These are phyloP conservation scores for Helotiales sp. DNA, from an alignment of 2,329 filamentous ascomycete genomes.

Conservation along the genomic window DNA sequence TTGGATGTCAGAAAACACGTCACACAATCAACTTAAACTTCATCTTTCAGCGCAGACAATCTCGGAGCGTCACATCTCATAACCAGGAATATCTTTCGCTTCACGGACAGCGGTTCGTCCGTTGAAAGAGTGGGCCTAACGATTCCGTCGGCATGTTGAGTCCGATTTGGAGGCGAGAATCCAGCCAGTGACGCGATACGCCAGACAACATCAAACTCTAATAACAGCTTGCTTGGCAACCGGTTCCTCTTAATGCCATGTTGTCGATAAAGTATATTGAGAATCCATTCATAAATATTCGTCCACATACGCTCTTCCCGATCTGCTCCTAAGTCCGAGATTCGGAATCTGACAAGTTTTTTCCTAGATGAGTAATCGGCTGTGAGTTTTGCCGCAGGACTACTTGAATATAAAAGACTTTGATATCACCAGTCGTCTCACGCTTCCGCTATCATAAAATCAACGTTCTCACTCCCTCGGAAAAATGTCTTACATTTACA, in stretches of 20 bases:
- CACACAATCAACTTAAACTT: not conserved
- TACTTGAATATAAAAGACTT: not conserved
- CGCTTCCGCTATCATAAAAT: slow-evolving; percentile 16
- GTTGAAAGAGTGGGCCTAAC: not conserved
- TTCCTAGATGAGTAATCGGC: slow-evolving; percentile 2
- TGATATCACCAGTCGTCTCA: not conserved
- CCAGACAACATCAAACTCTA: not conserved
- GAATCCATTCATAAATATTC: too few species aligned
- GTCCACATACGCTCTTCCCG: too few species aligned
- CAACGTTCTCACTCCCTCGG: not conserved
- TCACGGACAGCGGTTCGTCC: not conserved
- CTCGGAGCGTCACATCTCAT: too few species aligned
- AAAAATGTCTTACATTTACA: slow-evolving; percentile 32
- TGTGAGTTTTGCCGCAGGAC: not conserved
- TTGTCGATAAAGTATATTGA: too few species aligned
- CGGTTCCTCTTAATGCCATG: too few species aligned
- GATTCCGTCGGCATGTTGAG: not conserved
- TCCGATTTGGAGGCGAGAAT: not conserved
- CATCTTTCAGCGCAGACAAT: too few species aligned
- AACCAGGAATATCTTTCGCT: not conserved
- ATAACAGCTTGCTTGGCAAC: not conserved
- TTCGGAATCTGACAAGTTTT: not conserved
- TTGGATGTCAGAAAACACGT: not conserved
- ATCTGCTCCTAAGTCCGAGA: not conserved
- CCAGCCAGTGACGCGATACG: not conserved